Percentiles rank a stretch among this genome's conserved stretches.
phyloP scores from a whole-genome alignment of 306 rosid genomes.

The Aeschynomene evenia region DNA sequence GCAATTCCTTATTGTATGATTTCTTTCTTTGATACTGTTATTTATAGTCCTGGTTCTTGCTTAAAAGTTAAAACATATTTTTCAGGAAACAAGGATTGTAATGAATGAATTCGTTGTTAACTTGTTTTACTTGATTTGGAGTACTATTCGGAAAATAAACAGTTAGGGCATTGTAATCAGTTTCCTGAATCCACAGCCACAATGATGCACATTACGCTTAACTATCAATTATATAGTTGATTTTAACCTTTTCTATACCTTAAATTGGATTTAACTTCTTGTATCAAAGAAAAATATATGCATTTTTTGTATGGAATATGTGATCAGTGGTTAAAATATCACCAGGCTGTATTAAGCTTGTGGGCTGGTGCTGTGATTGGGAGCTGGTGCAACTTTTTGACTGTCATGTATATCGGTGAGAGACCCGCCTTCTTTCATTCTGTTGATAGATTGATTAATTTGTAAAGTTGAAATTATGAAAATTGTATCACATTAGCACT shows the following conservation, averaged over 20 bases:
- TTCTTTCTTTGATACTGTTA: conserved; percentile 14
- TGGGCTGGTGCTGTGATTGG: conserved; percentile 77
- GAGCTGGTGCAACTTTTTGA: conserved; percentile 90
- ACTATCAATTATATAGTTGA: background rate
- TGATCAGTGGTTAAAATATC: conserved; percentile 30
- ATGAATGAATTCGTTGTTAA: background rate
- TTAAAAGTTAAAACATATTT: conserved; percentile 9
- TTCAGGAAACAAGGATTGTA: conserved; percentile 14
- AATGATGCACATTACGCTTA: conserved; percentile 16
- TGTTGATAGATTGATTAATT: background rate
- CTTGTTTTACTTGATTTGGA: background rate
- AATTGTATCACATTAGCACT: too few relatives aligned
- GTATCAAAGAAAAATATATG: background rate
- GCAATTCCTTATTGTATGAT: conserved; percentile 65
- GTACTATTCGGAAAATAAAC: background rate
- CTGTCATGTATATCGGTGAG: conserved; percentile 89
- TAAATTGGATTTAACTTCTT: background rate
- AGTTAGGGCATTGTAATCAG: background rate
- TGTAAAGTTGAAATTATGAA: too few relatives aligned
- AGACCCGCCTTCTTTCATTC: conserved; percentile 19
- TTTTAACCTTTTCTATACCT: conserved; percentile 1
- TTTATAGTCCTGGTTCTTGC: conserved; percentile 4
- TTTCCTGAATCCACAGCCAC: conserved; percentile 5
- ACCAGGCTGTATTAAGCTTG: conserved; percentile 62
- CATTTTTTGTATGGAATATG: conserved; percentile 5